These are phyloP conservation scores for Falciphora oryzae DNA, from an alignment of 2,329 filamentous ascomycete genomes.

Conservation along the genomic window DNA sequence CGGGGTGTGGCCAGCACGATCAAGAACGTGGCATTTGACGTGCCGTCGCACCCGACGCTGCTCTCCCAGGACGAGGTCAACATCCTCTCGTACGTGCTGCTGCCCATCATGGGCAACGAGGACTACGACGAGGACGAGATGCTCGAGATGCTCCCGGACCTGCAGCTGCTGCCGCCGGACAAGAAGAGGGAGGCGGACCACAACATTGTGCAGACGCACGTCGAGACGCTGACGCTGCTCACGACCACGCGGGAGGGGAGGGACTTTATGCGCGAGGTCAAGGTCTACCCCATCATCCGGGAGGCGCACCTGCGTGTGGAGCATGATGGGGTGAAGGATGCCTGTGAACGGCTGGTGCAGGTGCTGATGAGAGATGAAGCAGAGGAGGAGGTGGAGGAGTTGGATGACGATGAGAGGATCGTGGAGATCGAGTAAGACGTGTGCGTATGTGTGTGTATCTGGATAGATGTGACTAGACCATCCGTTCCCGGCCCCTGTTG, in stretches of 20 bases:
- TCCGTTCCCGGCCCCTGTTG: too few relatives aligned
- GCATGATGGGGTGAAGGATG: slow-evolving; percentile 74
- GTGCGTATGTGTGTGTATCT: too few relatives aligned
- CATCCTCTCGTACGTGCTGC: slow-evolving; percentile 79
- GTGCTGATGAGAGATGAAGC: slow-evolving; percentile 71
- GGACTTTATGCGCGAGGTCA: slow-evolving; percentile 66
- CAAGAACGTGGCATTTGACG: slow-evolving; percentile 87
- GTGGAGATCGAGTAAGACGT: slow-evolving; percentile 43
- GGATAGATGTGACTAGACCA: too few relatives aligned
- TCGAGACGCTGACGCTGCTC: slow-evolving; percentile 81
- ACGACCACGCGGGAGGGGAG: slow-evolving; percentile 72
- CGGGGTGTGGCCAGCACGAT: slow-evolving; percentile 95
- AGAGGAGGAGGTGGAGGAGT: slow-evolving; percentile 34
- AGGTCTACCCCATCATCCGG: slow-evolving; percentile 83
- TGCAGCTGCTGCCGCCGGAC: slow-evolving; percentile 83
- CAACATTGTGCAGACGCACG: slow-evolving; percentile 74
- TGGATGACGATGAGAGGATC: slow-evolving; percentile 47
- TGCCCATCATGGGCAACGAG: slow-evolving; percentile 83
- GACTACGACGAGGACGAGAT: slow-evolving; percentile 85
- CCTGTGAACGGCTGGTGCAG: slow-evolving; percentile 84
- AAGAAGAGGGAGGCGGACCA: slow-evolving; percentile 77
- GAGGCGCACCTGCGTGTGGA: slow-evolving; percentile 77
- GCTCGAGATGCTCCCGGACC: slow-evolving; percentile 78
- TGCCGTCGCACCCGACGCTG: slow-evolving; percentile 65
- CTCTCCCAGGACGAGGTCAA: slow-evolving; percentile 68